phyloP scores from a whole-genome alignment of 805 yeast genomes.

The Sugiyamaella marilandica region DNA sequence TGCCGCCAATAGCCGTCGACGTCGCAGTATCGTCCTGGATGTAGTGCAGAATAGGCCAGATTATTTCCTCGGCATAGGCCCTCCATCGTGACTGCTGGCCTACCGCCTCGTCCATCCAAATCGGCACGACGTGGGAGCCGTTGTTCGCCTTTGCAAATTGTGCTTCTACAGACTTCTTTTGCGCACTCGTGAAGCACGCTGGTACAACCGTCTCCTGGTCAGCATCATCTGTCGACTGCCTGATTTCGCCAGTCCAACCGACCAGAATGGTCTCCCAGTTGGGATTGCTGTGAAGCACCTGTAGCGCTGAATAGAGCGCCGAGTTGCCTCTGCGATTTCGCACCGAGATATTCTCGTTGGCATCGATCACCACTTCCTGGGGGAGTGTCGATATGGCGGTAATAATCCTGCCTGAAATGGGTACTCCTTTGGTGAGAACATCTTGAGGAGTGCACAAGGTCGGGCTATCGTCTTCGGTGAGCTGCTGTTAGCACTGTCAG shows the following conservation, averaged over 20 bases:
- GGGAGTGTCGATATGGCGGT: slow-evolving; percentile 67
- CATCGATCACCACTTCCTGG: slow-evolving; percentile 43
- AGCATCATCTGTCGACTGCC: slow-evolving; percentile 16
- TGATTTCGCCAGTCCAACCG: slow-evolving; percentile 94
- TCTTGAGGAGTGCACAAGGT: slow-evolving; percentile 3
- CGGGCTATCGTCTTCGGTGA: neutral
- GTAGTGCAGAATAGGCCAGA: slow-evolving; percentile 96
- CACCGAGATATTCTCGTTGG: slow-evolving; percentile 4
- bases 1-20: slow-evolving; percentile 6
- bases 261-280: slow-evolving; percentile 85
- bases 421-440: slow-evolving; percentile 4
- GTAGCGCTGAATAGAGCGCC: slow-evolving; percentile 73
- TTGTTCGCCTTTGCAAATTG: slow-evolving; percentile 39
- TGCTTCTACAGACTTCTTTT: slow-evolving; percentile 44
- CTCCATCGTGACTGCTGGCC: slow-evolving; percentile 82
- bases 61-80: slow-evolving; percentile 76
- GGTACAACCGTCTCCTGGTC: slow-evolving; percentile 20
- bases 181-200: slow-evolving; percentile 46
- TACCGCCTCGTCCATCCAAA: slow-evolving; percentile 57
- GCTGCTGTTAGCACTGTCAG: neutral
- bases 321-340: slow-evolving; percentile 62
- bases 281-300: slow-evolving; percentile 56
- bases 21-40: slow-evolving; percentile 53
- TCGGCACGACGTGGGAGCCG: slow-evolving; percentile 61
- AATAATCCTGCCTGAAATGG: slow-evolving; percentile 60